Evolutionary conservation across 495 filamentous ascomycete species (phyloP).

Genomic region (Parmelia sp.): DNA sequence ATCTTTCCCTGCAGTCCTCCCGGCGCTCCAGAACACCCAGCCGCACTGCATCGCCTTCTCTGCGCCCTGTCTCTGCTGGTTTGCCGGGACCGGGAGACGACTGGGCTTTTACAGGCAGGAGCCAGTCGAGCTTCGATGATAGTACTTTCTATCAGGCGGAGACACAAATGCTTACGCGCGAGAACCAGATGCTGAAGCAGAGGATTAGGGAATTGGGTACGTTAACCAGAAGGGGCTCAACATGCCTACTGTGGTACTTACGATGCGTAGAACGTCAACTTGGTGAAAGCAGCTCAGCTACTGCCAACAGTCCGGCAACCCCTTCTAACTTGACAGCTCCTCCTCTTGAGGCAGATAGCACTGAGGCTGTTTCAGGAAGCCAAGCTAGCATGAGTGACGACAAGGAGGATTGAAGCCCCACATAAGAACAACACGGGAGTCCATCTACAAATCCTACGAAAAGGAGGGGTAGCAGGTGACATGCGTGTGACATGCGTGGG

Average conservation of each 20-base stretch:
- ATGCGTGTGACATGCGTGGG: not conserved
- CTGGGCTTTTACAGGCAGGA: conserved; percentile 27
- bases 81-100: conserved; percentile 29
- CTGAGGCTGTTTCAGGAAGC: not conserved
- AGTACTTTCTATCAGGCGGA: conserved; percentile 88
- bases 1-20: conserved; percentile 49
- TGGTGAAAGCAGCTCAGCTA: conserved; percentile 19
- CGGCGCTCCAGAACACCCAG: conserved; percentile 33
- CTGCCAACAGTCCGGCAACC: conserved; percentile 19
- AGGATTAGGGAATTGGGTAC: conserved; percentile 71
- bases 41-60: conserved; percentile 33
- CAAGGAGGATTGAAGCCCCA: conserved; percentile 10
- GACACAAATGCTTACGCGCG: conserved; percentile 73
- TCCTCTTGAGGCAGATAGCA: conserved; percentile 13
- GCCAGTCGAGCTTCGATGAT: conserved; percentile 61
- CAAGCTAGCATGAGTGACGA: conserved; percentile 4
- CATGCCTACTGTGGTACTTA: not conserved
- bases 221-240: not conserved
- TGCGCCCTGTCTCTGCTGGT: conserved; percentile 29
- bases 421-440: not conserved
- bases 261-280: conserved; percentile 21
- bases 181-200: conserved; percentile 88
- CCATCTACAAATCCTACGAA: not conserved
- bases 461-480: not conserved
- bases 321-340: conserved; percentile 22